Conservation (phyloP, 2,329 filamentous ascomycete species). For the Trichoderma afroharzianum region DNA sequence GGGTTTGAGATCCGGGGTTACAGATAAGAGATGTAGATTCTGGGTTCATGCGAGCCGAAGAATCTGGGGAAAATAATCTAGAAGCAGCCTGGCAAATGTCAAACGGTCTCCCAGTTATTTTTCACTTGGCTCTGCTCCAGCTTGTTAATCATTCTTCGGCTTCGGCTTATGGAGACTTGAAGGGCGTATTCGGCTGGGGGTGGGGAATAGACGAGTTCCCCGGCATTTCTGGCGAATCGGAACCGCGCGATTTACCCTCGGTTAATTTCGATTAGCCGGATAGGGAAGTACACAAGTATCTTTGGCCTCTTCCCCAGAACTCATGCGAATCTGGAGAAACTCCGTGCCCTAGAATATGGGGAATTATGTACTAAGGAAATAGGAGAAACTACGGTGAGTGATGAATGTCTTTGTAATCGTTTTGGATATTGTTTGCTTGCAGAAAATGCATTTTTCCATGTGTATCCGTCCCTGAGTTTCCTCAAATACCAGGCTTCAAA, state of each 20-base stretch:
- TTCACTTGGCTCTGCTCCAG: not conserved
- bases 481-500: not conserved
- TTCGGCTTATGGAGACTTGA: not conserved
- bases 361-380: not conserved
- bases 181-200: not conserved
- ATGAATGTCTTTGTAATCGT: not conserved
- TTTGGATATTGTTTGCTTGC: not conserved
- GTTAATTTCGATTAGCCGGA: constrained; percentile 11
- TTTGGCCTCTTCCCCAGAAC: not conserved
- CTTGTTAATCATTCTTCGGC: not conserved
- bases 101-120: not conserved
- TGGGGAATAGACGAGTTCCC: not conserved
- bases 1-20: not conserved
- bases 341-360: not conserved
- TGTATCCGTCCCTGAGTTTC: not conserved
- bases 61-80: not conserved
- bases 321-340: not conserved
- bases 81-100: not conserved
- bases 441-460: not conserved
- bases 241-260: constrained; percentile 4
- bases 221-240: not conserved
- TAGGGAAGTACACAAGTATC: not conserved
- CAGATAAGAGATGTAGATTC: not conserved
- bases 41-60: not conserved
- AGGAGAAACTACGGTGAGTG: not conserved